Evolutionary conservation across 805 yeast genomes (phyloP).

Genomic region (Candida nemodendra): DNA sequence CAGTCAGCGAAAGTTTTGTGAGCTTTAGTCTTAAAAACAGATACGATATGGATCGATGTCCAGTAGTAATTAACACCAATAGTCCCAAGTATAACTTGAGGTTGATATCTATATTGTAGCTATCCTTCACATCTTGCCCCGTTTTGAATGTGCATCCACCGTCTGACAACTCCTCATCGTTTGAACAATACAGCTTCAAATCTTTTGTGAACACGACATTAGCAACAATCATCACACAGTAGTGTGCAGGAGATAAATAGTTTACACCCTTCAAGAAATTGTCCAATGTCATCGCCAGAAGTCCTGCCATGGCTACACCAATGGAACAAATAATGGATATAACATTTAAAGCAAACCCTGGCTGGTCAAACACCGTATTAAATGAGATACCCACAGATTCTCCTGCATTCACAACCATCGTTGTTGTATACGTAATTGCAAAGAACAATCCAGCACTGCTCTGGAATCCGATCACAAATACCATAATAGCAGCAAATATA

Average conservation of each 20-base stretch:
- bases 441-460: slow-evolving; percentile 67
- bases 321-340: slow-evolving; percentile 64
- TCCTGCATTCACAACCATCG: slow-evolving; percentile 66
- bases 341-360: slow-evolving; percentile 78
- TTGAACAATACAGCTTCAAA: slow-evolving; percentile 49
- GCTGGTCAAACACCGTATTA: slow-evolving; percentile 67
- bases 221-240: slow-evolving; percentile 60
- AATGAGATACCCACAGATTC: slow-evolving; percentile 83
- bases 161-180: slow-evolving; percentile 26
- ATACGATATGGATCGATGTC: slow-evolving; percentile 42
- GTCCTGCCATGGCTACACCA: slow-evolving; percentile 82
- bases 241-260: slow-evolving; percentile 75
- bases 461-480: slow-evolving; percentile 72
- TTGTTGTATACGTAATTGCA: slow-evolving; percentile 52
- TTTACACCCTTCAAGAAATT: slow-evolving; percentile 66
- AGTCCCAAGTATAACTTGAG: slow-evolving; percentile 39
- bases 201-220: slow-evolving; percentile 55
- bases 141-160: slow-evolving; percentile 47
- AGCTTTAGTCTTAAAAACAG: slow-evolving; percentile 24
- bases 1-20: slow-evolving; percentile 18
- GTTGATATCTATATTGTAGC: slow-evolving; percentile 44
- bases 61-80: slow-evolving; percentile 38
- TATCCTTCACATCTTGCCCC: slow-evolving; percentile 56
- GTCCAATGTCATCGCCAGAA: slow-evolving; percentile 77
- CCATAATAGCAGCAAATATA: slow-evolving; percentile 59